These are phyloP conservation scores for Quercus mongolica DNA, from an alignment of 306 rosid species.

Conservation along the genomic window DNA sequence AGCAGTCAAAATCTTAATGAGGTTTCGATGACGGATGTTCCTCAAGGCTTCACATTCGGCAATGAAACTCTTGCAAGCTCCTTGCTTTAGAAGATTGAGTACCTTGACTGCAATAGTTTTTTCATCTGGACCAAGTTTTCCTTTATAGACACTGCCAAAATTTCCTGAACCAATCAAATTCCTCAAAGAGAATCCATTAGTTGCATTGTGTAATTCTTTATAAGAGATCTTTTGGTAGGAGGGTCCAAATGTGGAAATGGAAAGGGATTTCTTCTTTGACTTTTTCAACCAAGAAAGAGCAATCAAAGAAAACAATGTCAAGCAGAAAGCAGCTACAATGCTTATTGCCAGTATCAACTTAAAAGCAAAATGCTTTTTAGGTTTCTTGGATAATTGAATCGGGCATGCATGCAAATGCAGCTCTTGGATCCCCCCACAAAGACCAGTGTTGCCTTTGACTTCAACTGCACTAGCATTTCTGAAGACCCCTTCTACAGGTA, in stretches of 20 bases:
- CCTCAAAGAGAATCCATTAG: slow-evolving; percentile 4
- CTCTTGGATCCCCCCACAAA: not conserved
- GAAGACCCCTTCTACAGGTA: not conserved
- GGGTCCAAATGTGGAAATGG: not conserved
- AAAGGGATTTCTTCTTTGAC: not conserved
- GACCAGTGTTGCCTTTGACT: not conserved
- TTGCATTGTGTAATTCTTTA: slow-evolving; percentile 20
- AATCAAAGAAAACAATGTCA: not conserved
- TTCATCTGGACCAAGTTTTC: slow-evolving; percentile 1
- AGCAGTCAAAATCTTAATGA: slow-evolving; percentile 14
- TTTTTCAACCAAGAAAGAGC: not conserved
- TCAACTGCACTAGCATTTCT: not conserved
- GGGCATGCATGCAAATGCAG: not conserved
- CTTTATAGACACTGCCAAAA: slow-evolving; percentile 31
- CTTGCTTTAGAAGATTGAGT: slow-evolving; percentile 2
- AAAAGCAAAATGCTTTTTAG: not conserved
- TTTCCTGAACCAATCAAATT: slow-evolving; percentile 31
- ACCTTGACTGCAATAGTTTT: slow-evolving; percentile 21
- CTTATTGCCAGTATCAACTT: not conserved
- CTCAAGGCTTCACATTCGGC: slow-evolving; percentile 28
- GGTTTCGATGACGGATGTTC: slow-evolving; percentile 20
- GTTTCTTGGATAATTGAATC: not conserved
- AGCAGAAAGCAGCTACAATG: not conserved
- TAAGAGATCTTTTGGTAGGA: slow-evolving; percentile 14
- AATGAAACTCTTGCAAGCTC: slow-evolving; percentile 22